Evolutionary conservation across 2,329 filamentous ascomycete species (phyloP).

Genomic region (Lomentospora prolificans): DNA sequence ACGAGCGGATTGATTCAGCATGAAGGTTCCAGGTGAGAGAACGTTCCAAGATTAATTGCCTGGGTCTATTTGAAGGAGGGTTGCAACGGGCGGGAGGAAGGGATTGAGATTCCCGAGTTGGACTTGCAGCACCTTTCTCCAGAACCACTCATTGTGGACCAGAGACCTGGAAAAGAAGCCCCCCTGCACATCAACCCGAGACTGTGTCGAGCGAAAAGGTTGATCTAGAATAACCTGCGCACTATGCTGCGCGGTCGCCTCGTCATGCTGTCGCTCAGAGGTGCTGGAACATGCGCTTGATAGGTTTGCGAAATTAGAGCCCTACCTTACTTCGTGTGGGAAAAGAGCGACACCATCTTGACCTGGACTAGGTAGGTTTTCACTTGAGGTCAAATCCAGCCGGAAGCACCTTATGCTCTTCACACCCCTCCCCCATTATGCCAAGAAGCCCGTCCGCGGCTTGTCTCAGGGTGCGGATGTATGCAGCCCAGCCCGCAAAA

Average conservation of each 20-base stretch:
- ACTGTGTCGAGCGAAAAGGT: not conserved
- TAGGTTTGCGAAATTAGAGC: too few species aligned
- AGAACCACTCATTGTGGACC: not conserved
- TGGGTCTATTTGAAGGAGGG: not conserved
- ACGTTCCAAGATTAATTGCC: not conserved
- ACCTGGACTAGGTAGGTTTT: too few species aligned
- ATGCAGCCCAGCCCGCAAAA: not conserved
- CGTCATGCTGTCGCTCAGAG: not conserved
- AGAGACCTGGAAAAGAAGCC: not conserved
- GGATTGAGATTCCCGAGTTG: not conserved
- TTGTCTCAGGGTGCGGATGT: conserved; percentile 1
- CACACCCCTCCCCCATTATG: not conserved
- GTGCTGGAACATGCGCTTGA: too few species aligned
- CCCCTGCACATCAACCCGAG: not conserved
- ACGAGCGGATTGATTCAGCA: too few species aligned
- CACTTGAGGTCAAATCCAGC: not conserved
- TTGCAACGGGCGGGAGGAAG: not conserved
- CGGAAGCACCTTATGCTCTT: not conserved
- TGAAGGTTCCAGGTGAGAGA: not conserved
- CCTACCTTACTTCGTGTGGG: too few species aligned
- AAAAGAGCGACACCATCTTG: too few species aligned
- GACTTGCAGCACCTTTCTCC: not conserved
- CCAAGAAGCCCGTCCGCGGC: not conserved
- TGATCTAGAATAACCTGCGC: not conserved
- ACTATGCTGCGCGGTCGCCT: not conserved